Evolutionary conservation across 2,329 filamentous ascomycete species (phyloP), one percentile per base, ranked within the genome.

Genomic region (Podosphaera fusca): DNA sequence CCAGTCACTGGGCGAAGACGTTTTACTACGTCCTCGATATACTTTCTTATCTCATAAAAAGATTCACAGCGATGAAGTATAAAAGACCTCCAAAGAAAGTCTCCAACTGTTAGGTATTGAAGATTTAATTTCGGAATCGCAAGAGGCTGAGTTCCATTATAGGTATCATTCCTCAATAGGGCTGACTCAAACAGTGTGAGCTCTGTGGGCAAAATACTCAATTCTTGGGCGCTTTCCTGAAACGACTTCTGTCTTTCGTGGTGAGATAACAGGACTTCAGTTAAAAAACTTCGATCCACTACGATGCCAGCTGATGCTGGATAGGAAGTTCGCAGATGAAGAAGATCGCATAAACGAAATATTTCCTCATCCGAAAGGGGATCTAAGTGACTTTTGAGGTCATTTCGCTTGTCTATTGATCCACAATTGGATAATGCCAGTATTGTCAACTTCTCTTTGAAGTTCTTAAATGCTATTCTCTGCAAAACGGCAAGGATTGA

Each of bases 31-130:
- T 86, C 79, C 67, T 95, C 87, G 58, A 98, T 81, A 67, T 98
- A 87, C 65, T 88, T 90, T 51, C 88, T 81, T 59, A 98, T 90
- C 59, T 87, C 86, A 68, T 94, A 96, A 67, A 96, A 95, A 0
- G 90, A 79, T 69, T 98, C 92, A 58, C 83, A 85, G 46, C 90
- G 81, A 67, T 95, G 92, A 7, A 98, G 73, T 12, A 94, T 76
- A 64, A 96, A 83, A 0, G 90, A 88, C 60, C 94, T 80, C 88
- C 89, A 98, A n/a, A 98, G 72, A 64, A 98, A 98, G 69, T 98
- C 92, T 2, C 88, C 88, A 55, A 95, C 80, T 2, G 89, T 94
- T 12, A 98, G 75, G 69, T 98, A 98, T 66, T 98, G 92, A 34
- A 98, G 73, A 64, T 95, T 98, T 51, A 96, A 71, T 68, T 98